Evolutionary conservation across 208 protist genomes (phyloP), one percentile per base, ranked within the genome.

Genomic region (Blastocrithidia nonstop): DNA sequence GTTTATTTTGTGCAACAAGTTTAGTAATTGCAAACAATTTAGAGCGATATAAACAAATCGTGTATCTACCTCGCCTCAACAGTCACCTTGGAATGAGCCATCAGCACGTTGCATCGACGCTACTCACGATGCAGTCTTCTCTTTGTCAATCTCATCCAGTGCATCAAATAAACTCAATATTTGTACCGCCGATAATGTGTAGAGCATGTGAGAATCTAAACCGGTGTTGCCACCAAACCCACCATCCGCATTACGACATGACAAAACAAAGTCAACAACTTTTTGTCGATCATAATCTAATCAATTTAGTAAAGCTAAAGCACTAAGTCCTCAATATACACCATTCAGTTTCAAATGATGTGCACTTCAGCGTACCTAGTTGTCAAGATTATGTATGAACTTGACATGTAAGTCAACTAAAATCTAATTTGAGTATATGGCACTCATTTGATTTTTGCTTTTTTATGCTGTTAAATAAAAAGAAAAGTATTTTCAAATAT

Each of bases 51-150:
- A 99, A 6, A 82, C 79, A 58, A 99, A 99, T 29, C 96, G 76
- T 0, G 96, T 98, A 66, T 99, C 98, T 3, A 99, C 72, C 54
- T 99, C 98, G 4, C 96, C 97, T 90, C 93, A 99, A 44, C 86
- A 41, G 56, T 99, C 98, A n/a, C 97, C 97, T 21, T 66, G 46
- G 61, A 99, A 99, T 4, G 95, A 97, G 15, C 98, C 98, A 69
- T 99, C 97, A 0, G 49, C 39, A 25, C 93, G 66, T 61, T 99
- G 97, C 58, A 98, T 84, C 6, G 59, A 67, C 7, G 71, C 77
- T 37, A 91, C 68, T 69, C 75, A 93, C 2, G 28, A n/a, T 1
- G 67, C 71, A 1, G 88, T 86, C 7, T 60, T 51, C 1, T 76
- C 71, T 29, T 52, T 51, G 44, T 92, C 88, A 49, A 93, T 63